A percentile compares a stretch with the other conserved stretches of the same genome.
Evolutionary conservation across 495 filamentous ascomycete genomes (phyloP).

Genomic region (Aspergillus mulundensis): DNA sequence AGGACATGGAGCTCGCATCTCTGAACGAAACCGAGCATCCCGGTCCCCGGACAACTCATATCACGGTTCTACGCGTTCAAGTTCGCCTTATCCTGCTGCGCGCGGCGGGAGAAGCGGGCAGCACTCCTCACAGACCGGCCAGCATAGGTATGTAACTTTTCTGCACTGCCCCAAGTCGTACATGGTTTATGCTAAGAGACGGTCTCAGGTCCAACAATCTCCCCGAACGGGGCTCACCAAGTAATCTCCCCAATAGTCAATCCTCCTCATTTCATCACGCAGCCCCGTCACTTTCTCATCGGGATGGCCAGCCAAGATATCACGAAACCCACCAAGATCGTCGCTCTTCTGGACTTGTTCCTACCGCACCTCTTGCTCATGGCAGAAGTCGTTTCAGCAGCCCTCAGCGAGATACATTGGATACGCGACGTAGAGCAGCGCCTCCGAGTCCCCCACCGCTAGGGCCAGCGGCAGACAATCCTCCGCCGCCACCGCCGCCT

Average conservation of each 20-base stretch:
- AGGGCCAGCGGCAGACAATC: conserved; percentile 24
- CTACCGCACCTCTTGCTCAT: conserved; percentile 30
- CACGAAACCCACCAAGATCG: conserved; percentile 53
- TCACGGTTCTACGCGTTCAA: conserved; percentile 62
- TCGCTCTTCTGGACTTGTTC: conserved; percentile 31
- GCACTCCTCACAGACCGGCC: conserved; percentile 51
- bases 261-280: conserved; percentile 48
- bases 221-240: conserved; percentile 40
- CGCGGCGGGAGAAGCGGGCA: conserved; percentile 54
- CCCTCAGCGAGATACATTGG: conserved; percentile 56
- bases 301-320: conserved; percentile 50
- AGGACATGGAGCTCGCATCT: conserved; percentile 26
- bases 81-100: conserved; percentile 58
- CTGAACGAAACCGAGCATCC: conserved; percentile 27
- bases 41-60: conserved; percentile 54
- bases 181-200: conserved; percentile 18
- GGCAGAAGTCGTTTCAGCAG: conserved; percentile 51
- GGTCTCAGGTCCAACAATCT: conserved; percentile 44
- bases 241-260: conserved; percentile 55
- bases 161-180: conserved; percentile 12
- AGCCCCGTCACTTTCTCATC: conserved; percentile 50
- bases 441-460: conserved; percentile 33
- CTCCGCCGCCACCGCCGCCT: conserved; percentile 22
- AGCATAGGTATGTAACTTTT: conserved; percentile 52
- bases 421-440: conserved; percentile 26